A percentile compares a stretch with the other conserved stretches of the same genome.
Evolutionary conservation across 345 rosid species (phyloP).

Genomic region (Pseudoturritis turrita): DNA sequence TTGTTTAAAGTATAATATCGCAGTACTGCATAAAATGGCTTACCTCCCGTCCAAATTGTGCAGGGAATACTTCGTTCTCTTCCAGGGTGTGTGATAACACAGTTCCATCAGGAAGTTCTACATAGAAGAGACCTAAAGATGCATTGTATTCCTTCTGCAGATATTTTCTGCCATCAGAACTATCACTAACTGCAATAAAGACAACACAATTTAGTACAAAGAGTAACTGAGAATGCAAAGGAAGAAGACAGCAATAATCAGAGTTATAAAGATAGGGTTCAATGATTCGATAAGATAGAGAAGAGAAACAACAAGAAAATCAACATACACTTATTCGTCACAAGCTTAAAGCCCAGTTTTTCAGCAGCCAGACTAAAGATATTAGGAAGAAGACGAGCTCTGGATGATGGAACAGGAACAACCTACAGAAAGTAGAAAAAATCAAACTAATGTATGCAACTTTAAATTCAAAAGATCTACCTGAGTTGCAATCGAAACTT

Average conservation of each 20-base stretch:
- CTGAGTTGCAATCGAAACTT: background rate
- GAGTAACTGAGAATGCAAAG: background rate
- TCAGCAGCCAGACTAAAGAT: conserved; percentile 79
- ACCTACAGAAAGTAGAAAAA: conserved; percentile 36
- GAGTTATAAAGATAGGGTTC: background rate
- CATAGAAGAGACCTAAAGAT: conserved; percentile 65
- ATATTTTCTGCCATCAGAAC: conserved; percentile 63
- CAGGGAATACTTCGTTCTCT: conserved; percentile 77
- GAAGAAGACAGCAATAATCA: background rate
- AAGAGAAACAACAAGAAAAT: background rate
- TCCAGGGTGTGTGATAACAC: conserved; percentile 54
- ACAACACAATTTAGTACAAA: background rate
- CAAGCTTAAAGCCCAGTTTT: conserved; percentile 80
- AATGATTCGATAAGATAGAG: background rate
- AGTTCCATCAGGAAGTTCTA: conserved; percentile 71
- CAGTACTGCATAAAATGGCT: background rate
- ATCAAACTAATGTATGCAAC: background rate
- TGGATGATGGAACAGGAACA: conserved; percentile 78
- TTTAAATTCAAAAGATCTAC: background rate
- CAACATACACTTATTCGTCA: conserved; percentile 51
- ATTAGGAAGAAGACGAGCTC: conserved; percentile 50
- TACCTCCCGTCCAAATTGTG: conserved; percentile 96
- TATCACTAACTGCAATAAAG: conserved; percentile 38
- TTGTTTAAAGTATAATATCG: background rate
- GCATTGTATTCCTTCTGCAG: conserved; percentile 56